Conservation (phyloP, 257 asterid genomes). For the Nicotiana attenuata region DNA sequence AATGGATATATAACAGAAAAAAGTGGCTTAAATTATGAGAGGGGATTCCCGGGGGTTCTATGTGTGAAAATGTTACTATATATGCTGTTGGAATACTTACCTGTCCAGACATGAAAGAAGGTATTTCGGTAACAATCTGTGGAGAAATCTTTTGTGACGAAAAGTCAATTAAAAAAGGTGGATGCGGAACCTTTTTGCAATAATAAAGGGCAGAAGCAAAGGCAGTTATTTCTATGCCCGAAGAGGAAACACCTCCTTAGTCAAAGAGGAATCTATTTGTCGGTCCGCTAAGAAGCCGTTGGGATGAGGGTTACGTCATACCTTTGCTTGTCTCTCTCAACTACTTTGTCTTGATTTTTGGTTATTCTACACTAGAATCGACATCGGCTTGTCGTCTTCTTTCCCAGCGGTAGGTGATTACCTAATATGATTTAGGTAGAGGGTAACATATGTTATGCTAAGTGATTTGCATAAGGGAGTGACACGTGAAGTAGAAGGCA, state of each 20-base stretch:
- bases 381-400: conserved; percentile 5
- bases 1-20: background rate
- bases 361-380: background rate
- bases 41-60: no score
- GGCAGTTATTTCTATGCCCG: background rate
- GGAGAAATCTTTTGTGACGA: background rate
- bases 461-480: no score
- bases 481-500: no score
- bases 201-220: background rate
- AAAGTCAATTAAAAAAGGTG: background rate
- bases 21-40: background rate
- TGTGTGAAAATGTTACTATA: background rate
- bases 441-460: no score
- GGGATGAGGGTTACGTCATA: background rate
- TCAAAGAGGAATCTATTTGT: conserved; percentile 15
- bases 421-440: no score
- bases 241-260: conserved; percentile 5
- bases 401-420: background rate
- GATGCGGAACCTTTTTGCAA: background rate
- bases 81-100: background rate
- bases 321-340: conserved; percentile 3
- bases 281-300: conserved; percentile 1
- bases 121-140: background rate
- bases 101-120: conserved; percentile 13
- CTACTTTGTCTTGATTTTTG: background rate